These are phyloP conservation scores for Komagataella mondaviorum DNA, from an alignment of 805 yeast species.

Conservation along the genomic window DNA sequence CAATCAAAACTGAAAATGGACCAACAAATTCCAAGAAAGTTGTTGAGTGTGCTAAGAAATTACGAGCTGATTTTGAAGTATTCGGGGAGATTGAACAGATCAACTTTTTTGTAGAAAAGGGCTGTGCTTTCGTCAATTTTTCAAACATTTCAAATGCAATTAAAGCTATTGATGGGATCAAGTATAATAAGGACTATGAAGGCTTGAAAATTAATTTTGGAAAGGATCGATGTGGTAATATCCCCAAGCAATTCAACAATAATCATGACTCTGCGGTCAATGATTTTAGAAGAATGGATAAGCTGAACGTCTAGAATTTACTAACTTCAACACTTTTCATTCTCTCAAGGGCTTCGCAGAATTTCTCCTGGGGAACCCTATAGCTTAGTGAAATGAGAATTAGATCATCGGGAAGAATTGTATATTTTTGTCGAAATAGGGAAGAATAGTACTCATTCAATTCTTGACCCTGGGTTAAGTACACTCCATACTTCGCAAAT, in stretches of 20 bases:
- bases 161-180: conserved; percentile 83
- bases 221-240: conserved; percentile 89
- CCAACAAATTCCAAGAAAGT: neutral
- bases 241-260: conserved; percentile 56
- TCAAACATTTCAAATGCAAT: conserved; percentile 87
- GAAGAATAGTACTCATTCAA: neutral
- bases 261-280: neutral
- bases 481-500: neutral
- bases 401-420: neutral
- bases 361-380: neutral
- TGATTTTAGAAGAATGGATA: neutral
- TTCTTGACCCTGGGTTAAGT: neutral
- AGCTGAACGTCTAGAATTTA: neutral
- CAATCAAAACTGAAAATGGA: conserved; percentile 1
- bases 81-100: conserved; percentile 95
- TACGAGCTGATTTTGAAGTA: conserved; percentile 60
- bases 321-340: neutral
- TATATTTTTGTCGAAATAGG: neutral
- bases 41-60: conserved; percentile 19
- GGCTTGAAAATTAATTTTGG: conserved; percentile 81
- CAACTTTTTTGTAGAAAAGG: conserved; percentile 69
- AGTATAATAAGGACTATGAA: conserved; percentile 55
- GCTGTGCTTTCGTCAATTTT: conserved; percentile 86
- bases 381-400: neutral
- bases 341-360: neutral